These are phyloP conservation scores for Ogataea nonfermentans DNA, from an alignment of 805 yeast genomes.

Conservation along the genomic window DNA sequence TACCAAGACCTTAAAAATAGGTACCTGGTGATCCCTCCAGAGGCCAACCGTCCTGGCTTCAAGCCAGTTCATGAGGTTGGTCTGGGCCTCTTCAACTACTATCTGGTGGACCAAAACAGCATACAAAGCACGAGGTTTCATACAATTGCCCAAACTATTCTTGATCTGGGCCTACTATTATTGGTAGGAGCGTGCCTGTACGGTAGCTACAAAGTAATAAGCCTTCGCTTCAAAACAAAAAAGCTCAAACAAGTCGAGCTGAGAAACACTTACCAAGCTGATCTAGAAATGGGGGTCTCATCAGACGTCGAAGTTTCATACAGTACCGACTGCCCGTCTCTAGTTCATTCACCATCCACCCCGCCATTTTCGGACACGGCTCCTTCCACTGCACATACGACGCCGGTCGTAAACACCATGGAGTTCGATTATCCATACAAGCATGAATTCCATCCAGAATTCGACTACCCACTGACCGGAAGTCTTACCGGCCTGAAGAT, in stretches of 20 bases:
- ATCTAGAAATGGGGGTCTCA: slow-evolving; percentile 11
- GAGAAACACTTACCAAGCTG: not conserved
- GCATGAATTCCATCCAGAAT: slow-evolving; percentile 1
- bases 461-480: slow-evolving; percentile 7
- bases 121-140: slow-evolving; percentile 3
- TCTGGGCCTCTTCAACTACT: slow-evolving; percentile 31
- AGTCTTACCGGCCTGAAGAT: slow-evolving; percentile 22
- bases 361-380: slow-evolving; percentile 7
- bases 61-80: slow-evolving; percentile 32
- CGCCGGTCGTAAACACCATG: slow-evolving; percentile 11
- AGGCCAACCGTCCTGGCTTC: slow-evolving; percentile 25
- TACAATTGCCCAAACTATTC: slow-evolving; percentile 1
- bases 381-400: slow-evolving; percentile 12
- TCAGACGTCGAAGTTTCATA: not conserved
- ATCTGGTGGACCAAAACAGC: slow-evolving; percentile 19
- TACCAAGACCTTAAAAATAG: slow-evolving; percentile 27
- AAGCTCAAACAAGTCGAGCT: slow-evolving; percentile 5
- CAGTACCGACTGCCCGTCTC: slow-evolving; percentile 7
- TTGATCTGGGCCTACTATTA: slow-evolving; percentile 4
- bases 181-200: slow-evolving; percentile 3
- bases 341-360: slow-evolving; percentile 13
- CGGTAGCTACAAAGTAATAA: slow-evolving; percentile 1
- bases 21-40: slow-evolving; percentile 30
- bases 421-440: slow-evolving; percentile 17
- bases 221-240: not conserved